These are phyloP conservation scores for Alloteropsis semialata DNA, from an alignment of 176 grass and related monocot genomes.

Conservation along the genomic window DNA sequence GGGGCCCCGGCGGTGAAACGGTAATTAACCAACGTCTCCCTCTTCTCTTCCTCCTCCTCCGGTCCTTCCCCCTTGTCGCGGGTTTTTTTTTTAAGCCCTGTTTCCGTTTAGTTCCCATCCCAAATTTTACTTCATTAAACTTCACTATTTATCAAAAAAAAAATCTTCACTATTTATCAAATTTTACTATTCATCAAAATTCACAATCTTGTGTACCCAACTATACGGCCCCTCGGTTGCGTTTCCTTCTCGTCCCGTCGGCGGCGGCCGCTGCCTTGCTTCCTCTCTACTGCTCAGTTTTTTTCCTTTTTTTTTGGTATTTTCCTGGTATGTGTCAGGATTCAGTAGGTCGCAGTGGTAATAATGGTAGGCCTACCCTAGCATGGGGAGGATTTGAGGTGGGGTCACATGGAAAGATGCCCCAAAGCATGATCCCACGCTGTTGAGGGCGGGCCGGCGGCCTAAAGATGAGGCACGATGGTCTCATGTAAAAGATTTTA, in stretches of 20 bases:
- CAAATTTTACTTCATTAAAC: no score
- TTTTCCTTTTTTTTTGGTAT: not conserved
- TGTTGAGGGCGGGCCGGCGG: no score
- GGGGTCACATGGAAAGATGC: constrained; percentile 29
- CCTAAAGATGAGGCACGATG: not conserved
- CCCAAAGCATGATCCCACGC: not conserved
- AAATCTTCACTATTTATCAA: no score
- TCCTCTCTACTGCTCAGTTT: not conserved
- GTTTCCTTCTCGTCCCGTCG: not conserved
- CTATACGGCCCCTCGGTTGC: not conserved
- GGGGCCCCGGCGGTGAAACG: not conserved
- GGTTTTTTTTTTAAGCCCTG: not conserved
- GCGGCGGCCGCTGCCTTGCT: not conserved
- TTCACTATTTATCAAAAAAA: no score
- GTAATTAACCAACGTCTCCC: not conserved
- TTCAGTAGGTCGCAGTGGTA: no score
- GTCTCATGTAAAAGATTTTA: not conserved
- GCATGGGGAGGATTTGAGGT: not conserved
- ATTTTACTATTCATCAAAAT: no score
- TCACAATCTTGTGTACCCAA: no score
- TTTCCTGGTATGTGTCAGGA: not conserved
- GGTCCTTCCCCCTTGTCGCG: not conserved
- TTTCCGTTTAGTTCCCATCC: no score
- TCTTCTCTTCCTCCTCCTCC: no score
- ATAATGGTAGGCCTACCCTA: no score